Base-by-base conservation (phyloP, 257 asterid species). In the Nicotiana paniculata region DNA sequence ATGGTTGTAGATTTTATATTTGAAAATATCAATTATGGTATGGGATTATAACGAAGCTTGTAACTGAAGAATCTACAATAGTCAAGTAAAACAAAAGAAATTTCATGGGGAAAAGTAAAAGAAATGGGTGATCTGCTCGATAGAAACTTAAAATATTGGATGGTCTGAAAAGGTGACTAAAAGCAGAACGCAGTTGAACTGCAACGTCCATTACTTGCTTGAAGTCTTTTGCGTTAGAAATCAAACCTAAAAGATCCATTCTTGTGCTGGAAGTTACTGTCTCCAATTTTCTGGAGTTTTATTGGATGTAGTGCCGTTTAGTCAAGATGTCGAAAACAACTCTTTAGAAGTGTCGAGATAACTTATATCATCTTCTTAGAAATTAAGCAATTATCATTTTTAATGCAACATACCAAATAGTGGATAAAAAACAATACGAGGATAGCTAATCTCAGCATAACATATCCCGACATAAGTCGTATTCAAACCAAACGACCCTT, bases 91-190 rank as follows among this genome's bases (percentile, higher is more conserved):
- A 43, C 24, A 62, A 46, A 17, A 53, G 9, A 39, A 11, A 6
- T 10, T 37, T 15, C 55, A 39, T n/a, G 51, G 79, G 77, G 53
- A 81, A 79, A 84, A 57, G 83, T 75, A 82, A 58, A 79, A 76
- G 69, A 53, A 74, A 55, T 82, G 58, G 88, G 86, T 82, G 77
- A 85, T 76, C 88, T 80, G 82, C 51, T 78, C 82, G 63, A 82
- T 75, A 35, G 37, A 39, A 39, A 77, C 37, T 48, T 53, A 32
- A 46, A 85, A 79, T 62, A 61, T 72, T 77, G 43, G 70, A 77
- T 43, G 57, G 75, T 43, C 63, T 26, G 26, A 69, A 85, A 35
- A 82, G 81, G 62, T 70, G 88, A 82, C 81, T 32, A 74, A 64
- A 35, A 61, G 54, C 43, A 61, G 26, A 39, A 82, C 1, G 83